Base-by-base conservation (phyloP, 768 basidiomycete species). In the Boletus rubescentipes region DNA sequence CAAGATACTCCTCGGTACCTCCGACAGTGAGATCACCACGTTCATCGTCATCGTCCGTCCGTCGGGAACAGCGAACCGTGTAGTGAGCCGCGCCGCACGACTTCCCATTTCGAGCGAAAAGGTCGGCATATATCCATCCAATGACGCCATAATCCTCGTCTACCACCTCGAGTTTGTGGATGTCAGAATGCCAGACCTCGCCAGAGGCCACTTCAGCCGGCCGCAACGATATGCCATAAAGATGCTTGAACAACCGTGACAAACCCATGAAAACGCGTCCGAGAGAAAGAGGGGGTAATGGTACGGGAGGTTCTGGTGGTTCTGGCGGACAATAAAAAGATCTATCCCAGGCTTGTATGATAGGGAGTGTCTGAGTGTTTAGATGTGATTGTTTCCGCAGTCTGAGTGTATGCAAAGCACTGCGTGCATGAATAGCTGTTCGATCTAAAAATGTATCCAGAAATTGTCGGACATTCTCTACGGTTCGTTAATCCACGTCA, bases 51-150 rank as follows among this genome's bases (percentile, higher is more conserved):
- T 97, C 86, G 61, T 99, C 97, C 2, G 90, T 86, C 42, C 97
- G 75, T 44, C 97, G 75, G 4, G 93, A 96, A 72, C 97, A 98
- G 4, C 94, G 83, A 23, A 99, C 93, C 7, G 97, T 98, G 70
- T 98, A 99, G 71, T 99, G 97, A 1, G 97, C 97, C 0, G 97
- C 94, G 4, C 94, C 93, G 43, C 84, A 82, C 5, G 90, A 82
- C 72, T 99, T 99, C 11, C 91, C 92, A 30, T 77, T 74, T 39
- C 97, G 77, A 2, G 85, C 80, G 68, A 94, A 97, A 18, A 98
- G 77, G 70, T 99, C 97, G 10, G 91, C 87, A 66, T 95, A 99
- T 67, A 99, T 89, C 83, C 91, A 92, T 1, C 97, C 97, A 48
- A 99, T 84, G 23, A 91, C 70, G 0, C 94, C 95, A 58, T 81